phyloP scores from a whole-genome alignment of 1,139 yeast genomes.

The Blastobotrys elegans region DNA sequence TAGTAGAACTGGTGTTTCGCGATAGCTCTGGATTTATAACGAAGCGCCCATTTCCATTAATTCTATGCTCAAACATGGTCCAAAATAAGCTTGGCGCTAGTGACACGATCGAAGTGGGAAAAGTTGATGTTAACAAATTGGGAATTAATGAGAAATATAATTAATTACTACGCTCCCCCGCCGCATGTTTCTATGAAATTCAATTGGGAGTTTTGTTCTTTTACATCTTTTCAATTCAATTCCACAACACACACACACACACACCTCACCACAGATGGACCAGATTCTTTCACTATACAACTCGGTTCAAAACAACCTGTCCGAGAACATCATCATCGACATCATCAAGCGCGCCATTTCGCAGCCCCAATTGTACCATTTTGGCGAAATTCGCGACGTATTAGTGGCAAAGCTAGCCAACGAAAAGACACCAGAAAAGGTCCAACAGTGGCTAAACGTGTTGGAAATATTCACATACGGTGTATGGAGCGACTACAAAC shows the following conservation, averaged over 20 bases:
- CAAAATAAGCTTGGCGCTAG: too few species aligned
- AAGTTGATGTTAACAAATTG: too few species aligned
- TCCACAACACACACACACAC: not conserved
- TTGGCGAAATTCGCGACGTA: slow-evolving; percentile 23
- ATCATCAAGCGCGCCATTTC: slow-evolving; percentile 19
- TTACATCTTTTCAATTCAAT: not conserved
- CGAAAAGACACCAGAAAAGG: slow-evolving; percentile 7
- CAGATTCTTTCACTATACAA: slow-evolving; percentile 19
- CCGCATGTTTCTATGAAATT: too few species aligned
- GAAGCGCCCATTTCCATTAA: too few species aligned
- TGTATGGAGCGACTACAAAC: slow-evolving; percentile 19
- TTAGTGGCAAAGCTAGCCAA: slow-evolving; percentile 9
- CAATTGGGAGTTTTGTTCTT: too few species aligned
- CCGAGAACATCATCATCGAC: slow-evolving; percentile 17
- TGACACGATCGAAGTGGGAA: too few species aligned
- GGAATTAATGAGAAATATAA: too few species aligned
- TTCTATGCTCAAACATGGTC: too few species aligned
- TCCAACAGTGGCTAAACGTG: slow-evolving; percentile 14
- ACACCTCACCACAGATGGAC: slow-evolving; percentile 17
- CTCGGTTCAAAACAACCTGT: slow-evolving; percentile 13
- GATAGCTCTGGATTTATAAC: too few species aligned
- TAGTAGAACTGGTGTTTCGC: too few species aligned
- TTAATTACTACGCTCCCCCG: too few species aligned
- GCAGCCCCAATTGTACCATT: slow-evolving; percentile 20
- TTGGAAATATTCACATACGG: slow-evolving; percentile 24